Evolutionary conservation across 345 rosid species (phyloP), one percentile per base, ranked within the genome.

Genomic region (Hibiscus syriacus): DNA sequence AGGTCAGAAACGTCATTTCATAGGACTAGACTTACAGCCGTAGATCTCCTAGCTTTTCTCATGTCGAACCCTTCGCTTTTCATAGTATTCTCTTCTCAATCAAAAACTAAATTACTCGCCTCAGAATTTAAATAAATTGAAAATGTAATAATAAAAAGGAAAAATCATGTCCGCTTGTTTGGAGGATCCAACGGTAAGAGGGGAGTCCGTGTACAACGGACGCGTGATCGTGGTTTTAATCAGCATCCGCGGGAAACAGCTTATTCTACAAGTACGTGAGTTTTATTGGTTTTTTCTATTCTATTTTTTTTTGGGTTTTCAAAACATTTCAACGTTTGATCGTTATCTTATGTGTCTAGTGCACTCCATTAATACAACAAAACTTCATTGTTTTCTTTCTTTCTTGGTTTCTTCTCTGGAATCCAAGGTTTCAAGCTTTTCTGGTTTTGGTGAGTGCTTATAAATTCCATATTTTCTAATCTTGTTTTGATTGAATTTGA

Each of bases 321-420:
- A 16, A 34, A 32, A 22, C 13, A 3, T 58, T 49, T 61, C 58
- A 70, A 16, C 59, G 23, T 34, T 49, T 59, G 67, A 70, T 70
- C 58, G 49, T 70, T 70, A 70, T 60, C 67, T 60, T 14, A 16
- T 36, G 16, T 48, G 67, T 30, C 58, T 34, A n/a, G 66, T 48
- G 59, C 60, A 70, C 67, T 59, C 73, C 67, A 70, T 70, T 49
- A 25, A n/a, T 26, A 14, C 62, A 53, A 0, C 59, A 45, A 30
- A 20, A 30, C 29, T 67, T 67, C 49, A 27, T 16, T 36, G 34
- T 14, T 41, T 38, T 3, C 7, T n/a, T 11, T 54, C 57, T 70
- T 4, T 6, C 30, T 45, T 9, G n/a, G 26, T 46, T 25, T 20
- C 10, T 22, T n/a, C 43, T 69, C 17, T 14, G 20, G 8, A 17